Percentiles rank a stretch among this genome's conserved stretches.
Evolutionary conservation across 352 stramenopile species (phyloP).

Genomic region (Phytophthora citricola): DNA sequence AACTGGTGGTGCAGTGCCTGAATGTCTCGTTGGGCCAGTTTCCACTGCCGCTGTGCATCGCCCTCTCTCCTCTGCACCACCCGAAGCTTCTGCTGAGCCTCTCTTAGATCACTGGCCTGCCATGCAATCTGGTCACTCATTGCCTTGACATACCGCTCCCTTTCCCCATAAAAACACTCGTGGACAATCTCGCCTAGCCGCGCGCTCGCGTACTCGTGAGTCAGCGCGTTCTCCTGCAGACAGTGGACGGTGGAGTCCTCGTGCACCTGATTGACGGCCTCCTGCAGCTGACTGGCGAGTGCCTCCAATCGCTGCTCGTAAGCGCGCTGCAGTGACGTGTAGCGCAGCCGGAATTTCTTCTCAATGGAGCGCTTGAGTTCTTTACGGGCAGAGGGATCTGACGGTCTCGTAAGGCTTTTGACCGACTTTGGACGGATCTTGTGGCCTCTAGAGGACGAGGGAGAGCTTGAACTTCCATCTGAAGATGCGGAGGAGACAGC

Average conservation of each 20-base stretch:
- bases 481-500: constrained; percentile 8
- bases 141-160: constrained; percentile 76
- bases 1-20: constrained; percentile 49
- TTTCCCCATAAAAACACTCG: constrained; percentile 71
- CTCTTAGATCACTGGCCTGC: constrained; percentile 70
- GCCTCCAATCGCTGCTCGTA: constrained; percentile 77
- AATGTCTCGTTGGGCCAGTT: constrained; percentile 49
- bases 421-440: constrained; percentile 26
- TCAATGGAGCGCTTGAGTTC: constrained; percentile 66
- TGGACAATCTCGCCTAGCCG: constrained; percentile 71
- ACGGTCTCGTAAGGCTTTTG: constrained; percentile 12
- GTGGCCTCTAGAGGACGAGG: constrained; percentile 15
- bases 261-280: constrained; percentile 59
- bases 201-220: constrained; percentile 63
- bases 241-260: constrained; percentile 67
- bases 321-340: constrained; percentile 67
- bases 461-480: constrained; percentile 13
- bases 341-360: constrained; percentile 77
- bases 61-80: constrained; percentile 46
- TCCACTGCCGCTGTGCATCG: constrained; percentile 51
- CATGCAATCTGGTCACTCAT: constrained; percentile 77
- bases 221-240: constrained; percentile 71
- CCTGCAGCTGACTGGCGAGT: constrained; percentile 58
- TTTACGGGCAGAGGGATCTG: constrained; percentile 20
- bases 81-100: constrained; percentile 55